A percentile compares a stretch with the other conserved stretches of the same genome.
Evolutionary conservation across 108 stramenopile species (phyloP).

Genomic region (Conticribra guillardii): DNA sequence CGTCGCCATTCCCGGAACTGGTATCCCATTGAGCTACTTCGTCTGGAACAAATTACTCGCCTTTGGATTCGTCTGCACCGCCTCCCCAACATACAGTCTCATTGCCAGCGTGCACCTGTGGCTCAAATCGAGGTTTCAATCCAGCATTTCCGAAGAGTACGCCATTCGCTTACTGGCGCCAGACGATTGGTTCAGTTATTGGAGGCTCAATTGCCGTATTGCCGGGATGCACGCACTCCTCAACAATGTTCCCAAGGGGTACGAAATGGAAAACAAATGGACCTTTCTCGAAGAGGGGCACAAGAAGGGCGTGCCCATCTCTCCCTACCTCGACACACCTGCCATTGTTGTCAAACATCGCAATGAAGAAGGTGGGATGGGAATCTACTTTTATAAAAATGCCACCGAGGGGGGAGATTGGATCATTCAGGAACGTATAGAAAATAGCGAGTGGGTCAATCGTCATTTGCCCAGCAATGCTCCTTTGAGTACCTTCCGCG

Average conservation of each 20-base stretch:
- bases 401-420: conserved; percentile 95
- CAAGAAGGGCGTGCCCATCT: conserved; percentile 85
- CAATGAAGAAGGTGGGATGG: conserved; percentile 98
- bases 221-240: conserved; percentile 92
- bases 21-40: conserved; percentile 82
- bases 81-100: conserved; percentile 79
- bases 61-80: conserved; percentile 67
- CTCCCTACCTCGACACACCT: conserved; percentile 83
- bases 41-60: conserved; percentile 52
- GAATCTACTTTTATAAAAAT: conserved; percentile 95
- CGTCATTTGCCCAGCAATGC: conserved; percentile 88
- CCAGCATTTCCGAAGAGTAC: conserved; percentile 69
- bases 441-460: conserved; percentile 79
- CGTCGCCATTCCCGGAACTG: conserved; percentile 98
- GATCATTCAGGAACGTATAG: conserved; percentile 95
- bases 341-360: conserved; percentile 96
- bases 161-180: conserved; percentile 87
- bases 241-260: conserved; percentile 75
- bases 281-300: conserved; percentile 89
- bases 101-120: conserved; percentile 71
- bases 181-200: conserved; percentile 97
- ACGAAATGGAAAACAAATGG: conserved; percentile 98
- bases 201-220: conserved; percentile 95
- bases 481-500: conserved; percentile 97
- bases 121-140: conserved; percentile 52